A percentile compares a stretch with the other conserved stretches of the same genome.
These are phyloP conservation scores for Fusarium drepaniforme DNA, from an alignment of 2,329 filamentous ascomycete genomes.

Conservation along the genomic window DNA sequence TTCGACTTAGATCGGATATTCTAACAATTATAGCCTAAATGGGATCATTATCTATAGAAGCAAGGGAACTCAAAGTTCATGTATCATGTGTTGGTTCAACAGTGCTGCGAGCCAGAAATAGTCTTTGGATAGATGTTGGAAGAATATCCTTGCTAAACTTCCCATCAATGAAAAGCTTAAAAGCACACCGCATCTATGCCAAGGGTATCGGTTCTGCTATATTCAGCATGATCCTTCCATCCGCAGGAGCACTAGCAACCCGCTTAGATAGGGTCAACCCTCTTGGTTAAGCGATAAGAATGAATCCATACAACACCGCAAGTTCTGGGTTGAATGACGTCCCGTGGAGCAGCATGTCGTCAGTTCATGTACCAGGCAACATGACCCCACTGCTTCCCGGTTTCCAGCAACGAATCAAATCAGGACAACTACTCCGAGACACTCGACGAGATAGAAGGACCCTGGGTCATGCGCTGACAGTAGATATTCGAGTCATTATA, in stretches of 20 bases:
- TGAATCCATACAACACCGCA: background rate
- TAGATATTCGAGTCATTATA: slow-evolving; percentile 1
- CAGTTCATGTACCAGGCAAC: background rate
- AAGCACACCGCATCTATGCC: background rate
- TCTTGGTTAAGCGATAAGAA: background rate
- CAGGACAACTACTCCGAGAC: background rate
- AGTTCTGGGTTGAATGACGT: background rate
- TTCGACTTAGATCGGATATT: background rate
- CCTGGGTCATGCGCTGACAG: background rate
- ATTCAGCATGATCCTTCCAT: background rate
- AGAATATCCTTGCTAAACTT: background rate
- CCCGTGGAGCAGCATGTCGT: background rate
- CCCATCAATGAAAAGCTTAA: background rate
- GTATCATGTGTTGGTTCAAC: background rate
- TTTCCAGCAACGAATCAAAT: background rate
- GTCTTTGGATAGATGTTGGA: background rate
- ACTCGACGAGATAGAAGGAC: background rate
- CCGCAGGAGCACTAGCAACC: background rate
- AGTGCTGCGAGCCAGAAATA: background rate
- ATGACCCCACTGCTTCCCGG: background rate
- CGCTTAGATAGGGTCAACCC: background rate
- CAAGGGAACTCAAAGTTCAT: background rate
- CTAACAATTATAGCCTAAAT: background rate
- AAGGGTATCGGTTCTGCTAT: background rate
- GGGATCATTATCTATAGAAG: background rate